Percentiles rank a stretch among this genome's conserved stretches.
Conservation (phyloP, 805 yeast genomes). For the Babjeviella inositovora region DNA sequence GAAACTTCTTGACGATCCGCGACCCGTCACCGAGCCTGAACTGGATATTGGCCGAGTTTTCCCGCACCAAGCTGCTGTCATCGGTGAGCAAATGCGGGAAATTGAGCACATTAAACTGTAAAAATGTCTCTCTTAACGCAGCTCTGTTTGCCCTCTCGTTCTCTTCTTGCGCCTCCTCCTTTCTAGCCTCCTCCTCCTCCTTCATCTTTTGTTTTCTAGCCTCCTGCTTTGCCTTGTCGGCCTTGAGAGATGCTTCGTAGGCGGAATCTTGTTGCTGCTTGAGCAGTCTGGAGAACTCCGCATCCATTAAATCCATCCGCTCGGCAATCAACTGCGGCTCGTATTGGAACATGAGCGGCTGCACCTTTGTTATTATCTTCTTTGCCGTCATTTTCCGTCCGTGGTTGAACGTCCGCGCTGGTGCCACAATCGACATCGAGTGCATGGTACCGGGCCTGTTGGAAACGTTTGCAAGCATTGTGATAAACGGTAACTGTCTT, state of each 20-base stretch:
- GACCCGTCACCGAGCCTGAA: slow-evolving; percentile 20
- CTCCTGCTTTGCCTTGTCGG: slow-evolving; percentile 15
- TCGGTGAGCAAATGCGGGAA: no score
- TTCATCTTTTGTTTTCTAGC: slow-evolving; percentile 9
- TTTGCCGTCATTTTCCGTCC: slow-evolving; percentile 1
- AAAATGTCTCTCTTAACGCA: slow-evolving; percentile 4
- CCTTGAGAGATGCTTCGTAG: slow-evolving; percentile 16
- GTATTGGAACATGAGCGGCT: slow-evolving; percentile 11
- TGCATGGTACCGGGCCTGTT: slow-evolving; percentile 16
- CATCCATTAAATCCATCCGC: slow-evolving; percentile 19
- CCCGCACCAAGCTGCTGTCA: slow-evolving; percentile 4
- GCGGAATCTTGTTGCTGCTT: slow-evolving; percentile 26
- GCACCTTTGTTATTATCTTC: slow-evolving; percentile 10
- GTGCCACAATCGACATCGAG: slow-evolving; percentile 19
- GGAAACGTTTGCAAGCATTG: slow-evolving; percentile 17
- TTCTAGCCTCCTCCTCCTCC: slow-evolving; percentile 5
- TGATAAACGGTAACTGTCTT: slow-evolving; percentile 13
- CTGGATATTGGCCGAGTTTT: slow-evolving; percentile 11
- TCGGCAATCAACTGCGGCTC: slow-evolving; percentile 20
- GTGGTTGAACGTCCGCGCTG: no score
- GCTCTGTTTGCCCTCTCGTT: no score
- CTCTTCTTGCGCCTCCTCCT: slow-evolving; percentile 1
- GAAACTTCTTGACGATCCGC: slow-evolving; percentile 14
- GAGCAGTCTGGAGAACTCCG: slow-evolving; percentile 17
- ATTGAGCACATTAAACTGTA: slow-evolving; percentile 3